phyloP scores from a whole-genome alignment of 2,329 filamentous ascomycete species.

The Epichloe elymi region DNA sequence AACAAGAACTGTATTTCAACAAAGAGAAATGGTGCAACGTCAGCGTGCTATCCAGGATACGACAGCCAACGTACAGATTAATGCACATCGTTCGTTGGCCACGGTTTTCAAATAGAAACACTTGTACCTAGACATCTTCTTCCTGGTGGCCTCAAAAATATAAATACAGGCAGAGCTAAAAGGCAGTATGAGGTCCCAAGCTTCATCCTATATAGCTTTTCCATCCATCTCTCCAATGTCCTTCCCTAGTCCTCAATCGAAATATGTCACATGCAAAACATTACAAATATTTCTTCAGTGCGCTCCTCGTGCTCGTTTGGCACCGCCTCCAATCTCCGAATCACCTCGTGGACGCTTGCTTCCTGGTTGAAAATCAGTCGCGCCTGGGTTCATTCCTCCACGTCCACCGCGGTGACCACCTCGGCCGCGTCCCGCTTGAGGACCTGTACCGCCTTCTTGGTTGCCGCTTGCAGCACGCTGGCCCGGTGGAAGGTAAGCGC shows the following conservation, averaged over 20 bases:
- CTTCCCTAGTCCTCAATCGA: not conserved
- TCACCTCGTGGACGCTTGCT: slow-evolving; percentile 46
- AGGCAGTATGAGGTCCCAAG: not conserved
- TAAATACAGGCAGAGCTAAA: slow-evolving; percentile 2
- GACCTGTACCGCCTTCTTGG: slow-evolving; percentile 20
- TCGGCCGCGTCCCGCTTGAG: slow-evolving; percentile 21
- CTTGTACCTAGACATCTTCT: no score
- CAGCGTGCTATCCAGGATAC: not conserved
- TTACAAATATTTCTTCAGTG: slow-evolving; percentile 14
- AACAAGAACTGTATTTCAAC: not conserved
- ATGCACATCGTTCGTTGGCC: no score
- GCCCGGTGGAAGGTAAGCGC: slow-evolving; percentile 24
- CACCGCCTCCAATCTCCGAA: slow-evolving; percentile 26
- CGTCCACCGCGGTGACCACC: slow-evolving; percentile 29
- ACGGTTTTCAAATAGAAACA: no score
- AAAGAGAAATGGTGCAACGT: not conserved
- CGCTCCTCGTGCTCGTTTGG: slow-evolving; percentile 29
- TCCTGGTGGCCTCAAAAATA: not conserved
- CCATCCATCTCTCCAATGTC: not conserved
- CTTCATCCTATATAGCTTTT: not conserved
- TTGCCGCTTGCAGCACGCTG: slow-evolving; percentile 22
- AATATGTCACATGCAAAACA: not conserved
- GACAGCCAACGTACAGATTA: no score
- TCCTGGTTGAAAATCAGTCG: slow-evolving; percentile 43
- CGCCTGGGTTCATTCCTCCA: slow-evolving; percentile 34